These are phyloP conservation scores for Handroanthus guayacan DNA, from an alignment of 257 asterid species.

Conservation along the genomic window DNA sequence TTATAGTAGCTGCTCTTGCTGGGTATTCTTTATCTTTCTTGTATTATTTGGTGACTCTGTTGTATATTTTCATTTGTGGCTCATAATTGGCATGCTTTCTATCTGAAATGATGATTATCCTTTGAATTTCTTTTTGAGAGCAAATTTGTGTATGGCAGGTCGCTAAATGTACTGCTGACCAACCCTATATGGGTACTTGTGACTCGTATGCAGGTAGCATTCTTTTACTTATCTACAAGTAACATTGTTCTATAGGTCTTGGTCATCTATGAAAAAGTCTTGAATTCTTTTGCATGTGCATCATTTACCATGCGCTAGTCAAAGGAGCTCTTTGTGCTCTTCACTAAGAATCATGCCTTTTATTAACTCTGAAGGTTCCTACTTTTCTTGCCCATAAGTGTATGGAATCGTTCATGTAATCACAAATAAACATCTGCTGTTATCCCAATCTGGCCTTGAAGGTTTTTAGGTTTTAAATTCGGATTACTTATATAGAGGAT, in stretches of 20 bases:
- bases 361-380: too few relatives aligned
- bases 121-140: slow-evolving; percentile 1
- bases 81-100: slow-evolving; percentile 1
- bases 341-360: too few relatives aligned
- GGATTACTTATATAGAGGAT: too few relatives aligned
- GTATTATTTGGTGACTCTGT: slow-evolving; percentile 1
- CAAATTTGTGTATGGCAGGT: slow-evolving; percentile 47
- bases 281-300: too few relatives aligned
- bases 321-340: too few relatives aligned
- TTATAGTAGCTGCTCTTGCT: slow-evolving; percentile 91
- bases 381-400: too few relatives aligned
- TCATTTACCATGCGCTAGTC: too few relatives aligned
- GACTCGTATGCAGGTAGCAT: slow-evolving; percentile 91
- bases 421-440: too few relatives aligned
- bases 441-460: too few relatives aligned
- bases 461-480: too few relatives aligned
- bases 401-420: too few relatives aligned
- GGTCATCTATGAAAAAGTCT: too few relatives aligned
- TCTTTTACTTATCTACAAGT: not conserved
- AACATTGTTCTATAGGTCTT: not conserved
- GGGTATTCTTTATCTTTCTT: slow-evolving; percentile 55
- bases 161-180: slow-evolving; percentile 80
- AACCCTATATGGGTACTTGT: slow-evolving; percentile 96
- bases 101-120: not conserved
- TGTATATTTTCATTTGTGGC: slow-evolving; percentile 3